Base-by-base conservation (phyloP, 257 asterid species). In the Cinchona pubescens region DNA sequence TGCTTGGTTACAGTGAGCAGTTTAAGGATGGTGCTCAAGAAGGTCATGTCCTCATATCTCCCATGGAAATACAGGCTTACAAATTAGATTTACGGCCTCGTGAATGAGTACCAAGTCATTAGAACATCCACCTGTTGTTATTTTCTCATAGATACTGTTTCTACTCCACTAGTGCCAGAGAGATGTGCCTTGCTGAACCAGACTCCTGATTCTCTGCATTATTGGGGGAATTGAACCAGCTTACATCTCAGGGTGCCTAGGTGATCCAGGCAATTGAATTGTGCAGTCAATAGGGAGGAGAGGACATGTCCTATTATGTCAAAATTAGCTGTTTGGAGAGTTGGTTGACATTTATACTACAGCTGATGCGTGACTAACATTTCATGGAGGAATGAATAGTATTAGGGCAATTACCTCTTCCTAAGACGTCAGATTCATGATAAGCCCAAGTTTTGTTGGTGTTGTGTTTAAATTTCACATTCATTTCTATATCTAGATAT, bases 41-140 rank as follows among this genome's bases (percentile, higher is more conserved):
- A 67, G 99, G 97, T 58, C 93, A 91, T 43, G 77, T 95, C 60
- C 83, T 95, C 43, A 90, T 95, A 55, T 80, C 97, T 75, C 99
- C 96, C 71, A 92, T 92, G 98, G 99, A 95, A 82, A 83, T 95
- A 82, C 99, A 95, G 82, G 91, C 99, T 80, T 95, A 95, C 83
- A 92, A 88, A 82, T 77, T 95, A 84, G 93, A 85, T 56, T 73
- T 92, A 67, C 85, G 82, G 78, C 94, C 89, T 27, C 89, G 67
- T 55, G 79, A 84, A 59, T 82, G 78, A 80, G 30, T 53, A n/a
- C 16, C 56, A 25, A 12, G 5, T 5, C 68, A 30, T 34, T 12
- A 30, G 51, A 53, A 53, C 30, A 42, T 19, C 23, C 23, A 37
- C 40, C 30, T 71, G 60, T 62, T 38, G 21, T 45, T 38, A n/a